phyloP scores from a whole-genome alignment of 305 asterid genomes.

The Fraxinus paxiana region DNA sequence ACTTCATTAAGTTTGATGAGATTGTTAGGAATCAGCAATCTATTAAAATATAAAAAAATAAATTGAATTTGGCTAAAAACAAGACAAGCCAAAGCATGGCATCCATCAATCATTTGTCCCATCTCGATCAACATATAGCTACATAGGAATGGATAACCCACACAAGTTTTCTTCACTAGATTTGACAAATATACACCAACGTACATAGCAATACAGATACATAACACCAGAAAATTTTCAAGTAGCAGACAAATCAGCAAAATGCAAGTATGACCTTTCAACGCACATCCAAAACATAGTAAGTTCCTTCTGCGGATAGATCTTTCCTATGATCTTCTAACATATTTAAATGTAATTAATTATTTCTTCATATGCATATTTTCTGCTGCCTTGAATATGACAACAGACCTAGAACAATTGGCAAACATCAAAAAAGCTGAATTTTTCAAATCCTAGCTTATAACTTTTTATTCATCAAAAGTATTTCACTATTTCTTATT shows the following conservation, averaged over 20 bases:
- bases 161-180: neutral
- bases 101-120: neutral
- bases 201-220: neutral
- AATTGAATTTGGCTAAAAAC: neutral
- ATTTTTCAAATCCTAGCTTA: neutral
- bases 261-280: neutral
- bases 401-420: neutral
- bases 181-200: neutral
- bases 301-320: neutral
- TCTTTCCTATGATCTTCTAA: neutral
- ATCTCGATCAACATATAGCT: neutral
- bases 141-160: neutral
- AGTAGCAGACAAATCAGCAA: neutral
- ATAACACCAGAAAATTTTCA: neutral
- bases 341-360: neutral
- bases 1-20: neutral
- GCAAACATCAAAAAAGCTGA: neutral
- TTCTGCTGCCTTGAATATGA: conserved; percentile 2
- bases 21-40: neutral
- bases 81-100: neutral
- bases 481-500: neutral
- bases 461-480: neutral
- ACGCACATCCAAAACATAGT: neutral
- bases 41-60: neutral
- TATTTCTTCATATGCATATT: neutral